Percentiles rank a stretch among this genome's conserved stretches.
Conservation (phyloP, 1,284 basidiomycete species). For the Mycena citricolor region DNA sequence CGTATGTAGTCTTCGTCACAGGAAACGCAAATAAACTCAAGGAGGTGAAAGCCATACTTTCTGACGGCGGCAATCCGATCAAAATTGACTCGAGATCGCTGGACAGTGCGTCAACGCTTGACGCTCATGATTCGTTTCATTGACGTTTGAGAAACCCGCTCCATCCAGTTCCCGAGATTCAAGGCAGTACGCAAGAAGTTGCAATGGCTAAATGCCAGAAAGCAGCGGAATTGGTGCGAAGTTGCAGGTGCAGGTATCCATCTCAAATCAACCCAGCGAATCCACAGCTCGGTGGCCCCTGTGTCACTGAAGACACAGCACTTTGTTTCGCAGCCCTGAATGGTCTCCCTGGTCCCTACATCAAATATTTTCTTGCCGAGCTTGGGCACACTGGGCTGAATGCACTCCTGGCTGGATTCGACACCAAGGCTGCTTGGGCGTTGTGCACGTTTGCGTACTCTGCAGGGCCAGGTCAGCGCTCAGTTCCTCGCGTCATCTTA, state of each 20-base stretch:
- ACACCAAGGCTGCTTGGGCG: constrained; percentile 80
- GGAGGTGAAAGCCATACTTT: constrained; percentile 83
- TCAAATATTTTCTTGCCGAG: constrained; percentile 86
- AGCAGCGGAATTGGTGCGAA: constrained; percentile 83
- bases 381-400: constrained; percentile 90
- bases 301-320: constrained; percentile 97
- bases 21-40: constrained; percentile 93
- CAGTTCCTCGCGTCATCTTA: not conserved
- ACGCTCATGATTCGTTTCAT: constrained; percentile 10
- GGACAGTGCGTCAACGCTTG: constrained; percentile 53
- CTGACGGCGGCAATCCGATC: constrained; percentile 52
- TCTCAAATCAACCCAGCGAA: too few species aligned
- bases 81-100: constrained; percentile 68
- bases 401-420: constrained; percentile 83
- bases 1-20: constrained; percentile 90
- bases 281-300: constrained; percentile 72
- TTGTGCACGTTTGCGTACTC: constrained; percentile 97
- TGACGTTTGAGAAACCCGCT: constrained; percentile 7
- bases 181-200: constrained; percentile 91
- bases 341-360: constrained; percentile 95
- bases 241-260: too few species aligned
- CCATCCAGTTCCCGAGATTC: constrained; percentile 82
- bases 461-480: constrained; percentile 70
- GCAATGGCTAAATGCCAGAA: constrained; percentile 85
- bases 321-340: constrained; percentile 87